phyloP scores from a whole-genome alignment of 495 filamentous ascomycete genomes.

The Talaromyces nanjingensis region DNA sequence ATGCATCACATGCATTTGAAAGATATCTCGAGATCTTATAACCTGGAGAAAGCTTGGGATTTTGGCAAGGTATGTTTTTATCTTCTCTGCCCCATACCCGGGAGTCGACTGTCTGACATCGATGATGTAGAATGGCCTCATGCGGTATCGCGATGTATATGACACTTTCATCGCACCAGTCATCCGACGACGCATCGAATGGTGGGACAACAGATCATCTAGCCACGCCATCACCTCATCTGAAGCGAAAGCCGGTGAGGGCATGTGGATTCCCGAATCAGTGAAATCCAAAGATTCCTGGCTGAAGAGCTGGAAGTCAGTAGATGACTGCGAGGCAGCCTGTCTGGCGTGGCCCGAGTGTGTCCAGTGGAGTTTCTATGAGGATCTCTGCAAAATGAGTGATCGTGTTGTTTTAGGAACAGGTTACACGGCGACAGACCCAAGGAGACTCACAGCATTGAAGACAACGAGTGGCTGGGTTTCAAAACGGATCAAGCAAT shows the following conservation, averaged over 20 bases:
- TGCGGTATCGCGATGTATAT: constrained; percentile 21
- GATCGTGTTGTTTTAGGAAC: constrained; percentile 14
- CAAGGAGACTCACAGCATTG: constrained; percentile 18
- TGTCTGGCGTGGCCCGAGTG: constrained; percentile 20
- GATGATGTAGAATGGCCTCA: constrained; percentile 8
- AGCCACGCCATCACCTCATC: constrained; percentile 22
- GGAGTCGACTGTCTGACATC: neutral
- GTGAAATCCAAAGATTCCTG: constrained; percentile 16
- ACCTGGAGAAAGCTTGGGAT: constrained; percentile 17
- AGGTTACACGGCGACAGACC: constrained; percentile 18
- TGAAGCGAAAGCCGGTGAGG: constrained; percentile 9
- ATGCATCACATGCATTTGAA: constrained; percentile 38
- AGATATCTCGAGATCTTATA: constrained; percentile 22
- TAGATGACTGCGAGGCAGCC: constrained; percentile 20
- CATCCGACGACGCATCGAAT: constrained; percentile 12
- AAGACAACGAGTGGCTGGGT: constrained; percentile 24
- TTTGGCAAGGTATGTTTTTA: constrained; percentile 14
- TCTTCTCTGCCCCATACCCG: neutral
- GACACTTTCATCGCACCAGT: constrained; percentile 15
- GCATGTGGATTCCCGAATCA: constrained; percentile 12
- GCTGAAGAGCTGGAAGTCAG: constrained; percentile 19
- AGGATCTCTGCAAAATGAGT: constrained; percentile 17
- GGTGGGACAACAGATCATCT: constrained; percentile 17
- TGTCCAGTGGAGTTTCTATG: constrained; percentile 24
- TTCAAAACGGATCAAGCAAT: constrained; percentile 15